Evolutionary conservation across 108 stramenopile genomes (phyloP), one percentile per base, ranked within the genome.

Genomic region (Poteriospumella lacustris): DNA sequence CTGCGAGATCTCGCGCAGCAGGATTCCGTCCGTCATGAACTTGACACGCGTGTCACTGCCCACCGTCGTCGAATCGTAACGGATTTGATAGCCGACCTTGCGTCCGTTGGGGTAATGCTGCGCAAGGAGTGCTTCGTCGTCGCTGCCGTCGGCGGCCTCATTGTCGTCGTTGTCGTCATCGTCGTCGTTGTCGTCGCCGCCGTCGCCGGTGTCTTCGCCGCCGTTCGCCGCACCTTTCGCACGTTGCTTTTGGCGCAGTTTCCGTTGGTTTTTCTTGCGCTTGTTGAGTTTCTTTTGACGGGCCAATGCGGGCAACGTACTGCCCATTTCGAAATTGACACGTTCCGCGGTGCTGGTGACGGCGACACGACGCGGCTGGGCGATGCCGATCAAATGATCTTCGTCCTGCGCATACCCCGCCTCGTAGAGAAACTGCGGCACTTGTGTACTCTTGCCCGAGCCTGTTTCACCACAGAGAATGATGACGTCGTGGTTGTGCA

Each of bases 1-100:
- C 1, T 81, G 81, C 78, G 91, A 88, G 64, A 94, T 90, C 79
- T 99, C 98, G 58, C 89, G 89, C 38, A 99, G 88, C 42, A 99
- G 86, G 60, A 99, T 92, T 43, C 98, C 98, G 82, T 99, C 98
- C 28, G 98, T 99, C 96, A 97, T 96, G 80, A 99, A 97, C 78
- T 96, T 93, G 40, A 97, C 70, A n/a, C 88, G 79, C 5, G 93
- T 96, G 31, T 82, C 64, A 42, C 76, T n/a, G 5, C 92, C 90
- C 0, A 94, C 69, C 3, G 94, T 93, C 34, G 90, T 89, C 0
- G 85, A 85, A 79, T 97, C 98, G 79, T 96, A 95, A 60, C 96
- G 89, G 1, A 96, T 96, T 79, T 95, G 92, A 78, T 97, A 97
- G 12, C 90, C 89, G 2, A 99, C 98, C 36, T 33, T 5, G 24